Evolutionary conservation across 176 grass and related monocot genomes (phyloP).

Genomic region (Hsuehochloa calcarea): DNA sequence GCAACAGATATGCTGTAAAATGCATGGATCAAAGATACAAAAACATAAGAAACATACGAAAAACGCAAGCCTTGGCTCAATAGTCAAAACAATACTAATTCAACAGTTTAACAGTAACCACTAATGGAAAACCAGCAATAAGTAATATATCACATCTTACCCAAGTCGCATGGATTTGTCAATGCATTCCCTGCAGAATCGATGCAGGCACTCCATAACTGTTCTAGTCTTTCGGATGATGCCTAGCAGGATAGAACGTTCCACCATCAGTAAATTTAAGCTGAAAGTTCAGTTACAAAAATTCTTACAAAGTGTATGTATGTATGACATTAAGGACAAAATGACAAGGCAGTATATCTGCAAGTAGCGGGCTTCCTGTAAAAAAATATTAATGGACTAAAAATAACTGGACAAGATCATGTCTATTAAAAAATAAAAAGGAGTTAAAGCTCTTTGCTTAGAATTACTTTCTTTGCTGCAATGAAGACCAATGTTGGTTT

Average conservation of each 20-base stretch:
- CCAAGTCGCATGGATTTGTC: constrained; percentile 93
- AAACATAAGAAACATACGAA: neutral
- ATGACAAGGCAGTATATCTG: constrained; percentile 4
- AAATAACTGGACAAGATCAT: neutral
- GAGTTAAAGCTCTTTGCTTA: neutral
- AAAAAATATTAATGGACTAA: neutral
- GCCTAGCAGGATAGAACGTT: constrained; percentile 41
- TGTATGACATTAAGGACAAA: neutral
- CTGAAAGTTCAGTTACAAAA: neutral
- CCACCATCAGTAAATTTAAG: constrained; percentile 27
- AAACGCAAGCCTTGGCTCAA: neutral
- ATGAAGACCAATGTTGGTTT: neutral
- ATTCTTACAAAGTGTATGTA: neutral
- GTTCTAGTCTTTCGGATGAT: constrained; percentile 87
- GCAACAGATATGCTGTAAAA: neutral
- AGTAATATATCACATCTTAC: constrained; percentile 29
- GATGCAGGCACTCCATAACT: constrained; percentile 85
- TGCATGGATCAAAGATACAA: neutral
- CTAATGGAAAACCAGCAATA: neutral
- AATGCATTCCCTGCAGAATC: constrained; percentile 86
- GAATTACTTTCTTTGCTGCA: neutral
- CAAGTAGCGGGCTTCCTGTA: neutral
- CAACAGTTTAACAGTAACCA: neutral
- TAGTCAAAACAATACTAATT: neutral
- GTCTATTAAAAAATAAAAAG: neutral